phyloP scores from a whole-genome alignment of 2,329 filamentous ascomycete genomes.

The Aspergillus sclerotialis region DNA sequence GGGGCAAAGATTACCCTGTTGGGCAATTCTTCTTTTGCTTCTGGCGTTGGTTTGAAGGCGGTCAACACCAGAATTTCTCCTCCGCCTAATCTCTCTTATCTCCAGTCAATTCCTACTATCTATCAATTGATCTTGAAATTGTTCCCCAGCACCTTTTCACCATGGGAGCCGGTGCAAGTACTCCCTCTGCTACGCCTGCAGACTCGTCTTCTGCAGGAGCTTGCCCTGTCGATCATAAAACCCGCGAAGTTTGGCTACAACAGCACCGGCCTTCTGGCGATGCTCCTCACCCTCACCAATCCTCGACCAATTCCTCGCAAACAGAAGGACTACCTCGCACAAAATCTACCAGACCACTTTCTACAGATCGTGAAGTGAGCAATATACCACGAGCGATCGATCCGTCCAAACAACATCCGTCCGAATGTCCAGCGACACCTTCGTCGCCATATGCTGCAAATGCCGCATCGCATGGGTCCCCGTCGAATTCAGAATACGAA shows the following conservation, averaged over 20 bases:
- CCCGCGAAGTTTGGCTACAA: constrained; percentile 78
- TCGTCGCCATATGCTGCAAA: constrained; percentile 26
- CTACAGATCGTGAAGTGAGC: constrained; percentile 65
- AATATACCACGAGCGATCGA: constrained; percentile 64
- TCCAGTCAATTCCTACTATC: constrained; percentile 6
- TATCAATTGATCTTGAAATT: constrained; percentile 18
- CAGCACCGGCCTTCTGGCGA: constrained; percentile 33
- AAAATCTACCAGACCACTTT: constrained; percentile 44
- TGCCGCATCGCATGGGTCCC: constrained; percentile 28
- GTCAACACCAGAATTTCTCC: constrained; percentile 5
- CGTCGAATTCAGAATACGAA: constrained; percentile 72
- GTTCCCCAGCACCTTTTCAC: constrained; percentile 10
- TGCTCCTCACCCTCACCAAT: constrained; percentile 27
- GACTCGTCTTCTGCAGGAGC: constrained; percentile 30
- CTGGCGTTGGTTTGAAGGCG: constrained; percentile 5
- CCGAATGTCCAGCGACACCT: constrained; percentile 15
- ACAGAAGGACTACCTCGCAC: constrained; percentile 16
- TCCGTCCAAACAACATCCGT: constrained; percentile 10
- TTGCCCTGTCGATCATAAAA: constrained; percentile 87
- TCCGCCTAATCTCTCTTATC: constrained; percentile 1
- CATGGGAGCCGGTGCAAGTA: constrained; percentile 35
- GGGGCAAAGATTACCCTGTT: constrained; percentile 8
- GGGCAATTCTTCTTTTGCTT: constrained; percentile 3
- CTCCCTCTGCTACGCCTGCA: constrained; percentile 17
- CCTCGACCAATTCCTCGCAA: constrained; percentile 16